A percentile compares a stretch with the other conserved stretches of the same genome.
Conservation (phyloP, 129 eudicot species). For the carrot (Daucus carota) region DNA sequence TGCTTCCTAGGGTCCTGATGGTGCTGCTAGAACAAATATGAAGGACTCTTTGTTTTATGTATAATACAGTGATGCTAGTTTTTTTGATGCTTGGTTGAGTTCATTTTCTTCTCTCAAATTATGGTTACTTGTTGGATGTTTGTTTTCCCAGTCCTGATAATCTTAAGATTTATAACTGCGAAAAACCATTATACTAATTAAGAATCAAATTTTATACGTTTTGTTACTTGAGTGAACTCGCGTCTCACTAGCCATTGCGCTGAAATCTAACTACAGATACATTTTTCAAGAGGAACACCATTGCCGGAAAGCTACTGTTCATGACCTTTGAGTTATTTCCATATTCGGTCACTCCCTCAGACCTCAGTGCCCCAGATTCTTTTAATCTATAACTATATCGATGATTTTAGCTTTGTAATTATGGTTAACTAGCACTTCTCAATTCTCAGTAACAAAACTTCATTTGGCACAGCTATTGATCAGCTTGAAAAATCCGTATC, state of each 20-base stretch:
- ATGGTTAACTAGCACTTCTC: neutral
- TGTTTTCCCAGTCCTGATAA: neutral
- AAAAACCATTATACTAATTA: neutral
- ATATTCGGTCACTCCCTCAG: neutral
- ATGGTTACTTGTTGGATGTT: neutral
- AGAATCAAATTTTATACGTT: neutral
- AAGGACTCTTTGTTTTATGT: no score
- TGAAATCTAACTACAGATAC: neutral
- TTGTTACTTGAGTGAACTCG: neutral
- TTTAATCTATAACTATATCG: neutral
- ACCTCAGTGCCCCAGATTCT: no score
- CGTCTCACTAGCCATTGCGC: neutral
- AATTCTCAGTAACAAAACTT: no score
- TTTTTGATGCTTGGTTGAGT: neutral
- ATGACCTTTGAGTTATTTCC: neutral
- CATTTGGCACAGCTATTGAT: neutral
- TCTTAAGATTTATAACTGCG: neutral
- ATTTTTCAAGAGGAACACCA: neutral
- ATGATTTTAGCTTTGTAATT: neutral
- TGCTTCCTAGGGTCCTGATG: neutral
- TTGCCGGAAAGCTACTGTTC: neutral
- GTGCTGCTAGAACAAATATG: neutral
- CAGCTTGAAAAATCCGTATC: neutral
- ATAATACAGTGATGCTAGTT: neutral
- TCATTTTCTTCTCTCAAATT: neutral